A percentile compares a stretch with the other conserved stretches of the same genome.
Conservation (phyloP, 2,329 filamentous ascomycete species). For the Thermothelomyces thermophilus region DNA sequence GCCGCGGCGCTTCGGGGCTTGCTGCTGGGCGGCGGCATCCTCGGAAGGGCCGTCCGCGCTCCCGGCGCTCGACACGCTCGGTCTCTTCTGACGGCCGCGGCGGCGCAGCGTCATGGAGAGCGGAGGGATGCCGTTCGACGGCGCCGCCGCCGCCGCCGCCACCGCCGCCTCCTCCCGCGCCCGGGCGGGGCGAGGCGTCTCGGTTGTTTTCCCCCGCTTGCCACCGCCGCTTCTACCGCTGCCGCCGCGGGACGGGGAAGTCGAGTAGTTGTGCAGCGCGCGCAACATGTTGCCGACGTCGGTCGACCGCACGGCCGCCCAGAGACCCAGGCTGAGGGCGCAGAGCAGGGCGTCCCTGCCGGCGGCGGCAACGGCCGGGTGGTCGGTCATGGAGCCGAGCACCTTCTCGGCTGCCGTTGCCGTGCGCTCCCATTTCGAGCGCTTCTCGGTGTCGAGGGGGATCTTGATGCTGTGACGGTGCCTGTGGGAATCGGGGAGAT, state of each 20-base stretch:
- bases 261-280: constrained; percentile 24
- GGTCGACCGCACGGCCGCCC: constrained; percentile 49
- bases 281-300: constrained; percentile 44
- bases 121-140: not conserved
- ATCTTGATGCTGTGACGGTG: constrained; percentile 43
- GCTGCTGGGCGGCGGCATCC: not conserved
- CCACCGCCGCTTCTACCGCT: not conserved
- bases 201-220: too few species aligned
- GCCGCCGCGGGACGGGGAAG: not conserved
- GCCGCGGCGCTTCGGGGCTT: constrained; percentile 22
- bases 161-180: not conserved
- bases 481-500: constrained; percentile 40
- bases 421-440: constrained; percentile 39
- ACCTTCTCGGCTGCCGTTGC: constrained; percentile 40
- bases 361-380: constrained; percentile 51
- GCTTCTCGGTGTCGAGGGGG: constrained; percentile 40
- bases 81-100: constrained; percentile 19
- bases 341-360: constrained; percentile 55
- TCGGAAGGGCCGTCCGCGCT: constrained; percentile 10
- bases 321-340: constrained; percentile 46
- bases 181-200: too few species aligned
- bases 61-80: constrained; percentile 21
- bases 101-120: constrained; percentile 14
- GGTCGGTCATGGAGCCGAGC: constrained; percentile 45
- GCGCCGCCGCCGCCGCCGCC: not conserved